Conservation (phyloP, 1,284 basidiomycete species). For the Laetiporus sulphureus region DNA sequence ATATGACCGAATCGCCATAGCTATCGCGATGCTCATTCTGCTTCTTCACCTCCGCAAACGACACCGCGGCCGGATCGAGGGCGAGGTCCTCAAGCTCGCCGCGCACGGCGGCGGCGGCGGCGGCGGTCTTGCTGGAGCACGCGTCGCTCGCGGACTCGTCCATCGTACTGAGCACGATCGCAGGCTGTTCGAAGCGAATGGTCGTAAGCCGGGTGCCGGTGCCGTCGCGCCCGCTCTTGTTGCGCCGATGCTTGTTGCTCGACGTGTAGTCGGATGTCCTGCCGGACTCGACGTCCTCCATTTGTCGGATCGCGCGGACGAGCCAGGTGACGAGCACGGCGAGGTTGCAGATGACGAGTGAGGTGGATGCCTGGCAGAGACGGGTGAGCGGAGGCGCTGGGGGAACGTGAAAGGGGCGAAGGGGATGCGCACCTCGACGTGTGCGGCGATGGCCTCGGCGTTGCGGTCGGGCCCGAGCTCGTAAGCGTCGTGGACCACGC, state of each 20-base stretch:
- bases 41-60: not conserved
- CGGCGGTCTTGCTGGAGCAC: no score
- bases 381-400: not conserved
- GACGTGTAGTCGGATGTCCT: not conserved
- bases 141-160: not conserved
- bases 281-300: constrained; percentile 11
- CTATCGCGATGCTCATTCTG: no score
- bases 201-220: constrained; percentile 10
- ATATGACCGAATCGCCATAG: no score
- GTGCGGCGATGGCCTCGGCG: constrained; percentile 16
- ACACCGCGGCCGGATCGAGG: not conserved
- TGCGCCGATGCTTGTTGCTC: not conserved
- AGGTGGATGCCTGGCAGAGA: constrained; percentile 14
- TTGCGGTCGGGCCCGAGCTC: constrained; percentile 16
- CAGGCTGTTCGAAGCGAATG: constrained; percentile 11
- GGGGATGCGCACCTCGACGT: constrained; percentile 14
- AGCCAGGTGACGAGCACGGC: constrained; percentile 20
- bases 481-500: constrained; percentile 19
- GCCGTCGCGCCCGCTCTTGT: not conserved
- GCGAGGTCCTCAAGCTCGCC: not conserved
- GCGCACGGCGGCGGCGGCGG: no score
- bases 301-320: constrained; percentile 12
- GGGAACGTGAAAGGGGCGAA: not conserved
- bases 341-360: constrained; percentile 20
- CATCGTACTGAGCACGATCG: constrained; percentile 5